Conservation (phyloP, 2,329 filamentous ascomycete species). For the Emergomyces africanus region DNA sequence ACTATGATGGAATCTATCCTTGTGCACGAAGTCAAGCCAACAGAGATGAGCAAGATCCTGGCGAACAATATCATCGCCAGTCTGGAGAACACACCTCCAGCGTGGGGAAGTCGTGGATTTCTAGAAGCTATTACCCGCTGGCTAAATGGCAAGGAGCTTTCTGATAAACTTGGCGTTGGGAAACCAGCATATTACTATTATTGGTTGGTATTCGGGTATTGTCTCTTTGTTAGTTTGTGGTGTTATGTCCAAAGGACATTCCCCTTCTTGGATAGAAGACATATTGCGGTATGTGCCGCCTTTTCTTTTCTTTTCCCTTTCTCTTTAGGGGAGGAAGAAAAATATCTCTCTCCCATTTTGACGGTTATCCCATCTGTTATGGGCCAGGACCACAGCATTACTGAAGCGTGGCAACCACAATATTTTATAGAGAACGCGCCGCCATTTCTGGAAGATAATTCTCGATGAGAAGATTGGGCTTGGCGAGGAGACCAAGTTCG, state of each 20-base stretch:
- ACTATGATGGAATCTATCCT: conserved; percentile 56
- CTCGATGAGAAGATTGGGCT: conserved; percentile 54
- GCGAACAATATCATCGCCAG: conserved; percentile 64
- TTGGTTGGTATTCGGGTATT: conserved; percentile 50
- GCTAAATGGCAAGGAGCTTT: conserved; percentile 55
- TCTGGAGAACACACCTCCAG: conserved; percentile 53
- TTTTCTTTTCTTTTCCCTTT: background rate
- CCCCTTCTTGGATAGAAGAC: conserved; percentile 36
- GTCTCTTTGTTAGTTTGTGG: conserved; percentile 47
- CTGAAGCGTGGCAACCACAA: conserved; percentile 1
- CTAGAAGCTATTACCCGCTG: conserved; percentile 55
- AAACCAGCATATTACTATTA: conserved; percentile 46
- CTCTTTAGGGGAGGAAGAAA: too few relatives aligned
- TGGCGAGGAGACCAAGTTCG: conserved; percentile 50
- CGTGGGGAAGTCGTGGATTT: conserved; percentile 52
- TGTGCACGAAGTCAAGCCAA: conserved; percentile 53
- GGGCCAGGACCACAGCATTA: too few relatives aligned
- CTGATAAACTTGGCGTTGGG: conserved; percentile 46
- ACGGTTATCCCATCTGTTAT: background rate
- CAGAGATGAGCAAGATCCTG: conserved; percentile 48
- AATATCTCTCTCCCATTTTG: too few relatives aligned
- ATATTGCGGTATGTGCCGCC: conserved; percentile 35
- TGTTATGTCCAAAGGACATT: conserved; percentile 37
- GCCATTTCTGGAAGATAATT: conserved; percentile 46
- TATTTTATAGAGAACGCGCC: conserved; percentile 27